These are phyloP conservation scores for Cladosporium halotolerans DNA, from an alignment of 2,329 filamentous ascomycete species.

Conservation along the genomic window DNA sequence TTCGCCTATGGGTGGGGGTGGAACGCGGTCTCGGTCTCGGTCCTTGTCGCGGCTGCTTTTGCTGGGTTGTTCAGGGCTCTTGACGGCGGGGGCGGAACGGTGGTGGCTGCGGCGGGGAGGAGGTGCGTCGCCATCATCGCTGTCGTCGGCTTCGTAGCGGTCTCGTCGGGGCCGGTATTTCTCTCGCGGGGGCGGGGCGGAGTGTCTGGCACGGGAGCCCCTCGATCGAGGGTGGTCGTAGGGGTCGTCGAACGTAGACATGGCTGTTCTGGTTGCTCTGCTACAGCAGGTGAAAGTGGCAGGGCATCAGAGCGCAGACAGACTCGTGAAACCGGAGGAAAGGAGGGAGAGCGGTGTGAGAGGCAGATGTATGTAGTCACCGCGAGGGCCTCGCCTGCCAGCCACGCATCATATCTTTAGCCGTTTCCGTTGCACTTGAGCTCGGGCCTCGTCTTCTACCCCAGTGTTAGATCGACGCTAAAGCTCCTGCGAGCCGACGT, in stretches of 20 bases:
- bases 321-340: neutral
- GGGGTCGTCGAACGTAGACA: constrained; percentile 9
- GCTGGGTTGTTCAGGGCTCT: constrained; percentile 4
- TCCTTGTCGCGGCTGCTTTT: neutral
- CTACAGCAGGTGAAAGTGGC: neutral
- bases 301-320: neutral
- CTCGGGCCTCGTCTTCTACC: constrained; percentile 7
- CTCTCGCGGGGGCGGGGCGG: neutral
- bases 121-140: constrained; percentile 2
- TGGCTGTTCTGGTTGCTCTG: constrained; percentile 6
- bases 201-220: neutral
- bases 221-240: constrained; percentile 5
- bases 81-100: constrained; percentile 4
- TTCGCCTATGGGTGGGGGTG: constrained; percentile 7
- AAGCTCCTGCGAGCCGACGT: constrained; percentile 9
- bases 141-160: constrained; percentile 10
- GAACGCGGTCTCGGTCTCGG: neutral
- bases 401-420: constrained; percentile 8
- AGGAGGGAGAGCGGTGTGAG: neutral
- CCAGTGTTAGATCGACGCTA: constrained; percentile 2
- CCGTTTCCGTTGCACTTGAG: neutral
- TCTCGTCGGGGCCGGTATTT: constrained; percentile 1
- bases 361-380: too few species aligned
- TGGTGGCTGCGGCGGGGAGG: constrained; percentile 5
- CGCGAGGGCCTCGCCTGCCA: too few species aligned